phyloP scores from a whole-genome alignment of 2,329 filamentous ascomycete genomes.

The Orbilia quercus region DNA sequence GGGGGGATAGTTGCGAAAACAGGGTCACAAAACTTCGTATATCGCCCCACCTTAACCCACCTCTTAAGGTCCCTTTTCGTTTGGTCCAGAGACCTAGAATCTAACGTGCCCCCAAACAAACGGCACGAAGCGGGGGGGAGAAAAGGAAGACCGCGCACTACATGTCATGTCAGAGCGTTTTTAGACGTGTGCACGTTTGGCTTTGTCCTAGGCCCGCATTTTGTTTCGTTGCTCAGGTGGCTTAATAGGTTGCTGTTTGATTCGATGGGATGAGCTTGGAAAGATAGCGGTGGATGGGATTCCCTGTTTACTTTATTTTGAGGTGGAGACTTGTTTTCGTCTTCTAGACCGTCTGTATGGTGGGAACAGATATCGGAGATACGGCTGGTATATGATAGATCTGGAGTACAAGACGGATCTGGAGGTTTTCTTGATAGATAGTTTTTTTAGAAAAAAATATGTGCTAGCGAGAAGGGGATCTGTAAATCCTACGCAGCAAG shows the following conservation, averaged over 20 bases:
- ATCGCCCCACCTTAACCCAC: slow-evolving; percentile 3
- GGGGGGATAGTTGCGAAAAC: too few relatives aligned
- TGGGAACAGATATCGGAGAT: slow-evolving; percentile 12
- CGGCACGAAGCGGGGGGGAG: slow-evolving; percentile 21
- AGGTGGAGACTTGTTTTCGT: slow-evolving; percentile 16
- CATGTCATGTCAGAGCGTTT: slow-evolving; percentile 36
- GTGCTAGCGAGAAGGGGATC: slow-evolving; percentile 17
- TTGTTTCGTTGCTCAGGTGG: too few relatives aligned
- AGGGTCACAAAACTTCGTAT: too few relatives aligned
- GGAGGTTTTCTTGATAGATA: too few relatives aligned
- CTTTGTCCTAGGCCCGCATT: too few relatives aligned
- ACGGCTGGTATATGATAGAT: slow-evolving; percentile 14
- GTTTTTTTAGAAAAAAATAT: too few relatives aligned
- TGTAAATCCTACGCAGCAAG: too few relatives aligned
- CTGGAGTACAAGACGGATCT: slow-evolving; percentile 15
- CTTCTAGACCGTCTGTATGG: too few relatives aligned
- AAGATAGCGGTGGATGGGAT: slow-evolving; percentile 32
- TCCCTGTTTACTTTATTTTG: slow-evolving; percentile 38
- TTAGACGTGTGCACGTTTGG: slow-evolving; percentile 6
- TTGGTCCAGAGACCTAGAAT: neutral
- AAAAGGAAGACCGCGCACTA: slow-evolving; percentile 10
- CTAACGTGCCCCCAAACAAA: too few relatives aligned
- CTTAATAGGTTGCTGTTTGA: too few relatives aligned
- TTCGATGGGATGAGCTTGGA: slow-evolving; percentile 19
- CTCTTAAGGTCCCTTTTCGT: neutral